Base-by-base conservation (phyloP, 164 flowering plant genomes). In the Magnolia kwangsiensis region DNA sequence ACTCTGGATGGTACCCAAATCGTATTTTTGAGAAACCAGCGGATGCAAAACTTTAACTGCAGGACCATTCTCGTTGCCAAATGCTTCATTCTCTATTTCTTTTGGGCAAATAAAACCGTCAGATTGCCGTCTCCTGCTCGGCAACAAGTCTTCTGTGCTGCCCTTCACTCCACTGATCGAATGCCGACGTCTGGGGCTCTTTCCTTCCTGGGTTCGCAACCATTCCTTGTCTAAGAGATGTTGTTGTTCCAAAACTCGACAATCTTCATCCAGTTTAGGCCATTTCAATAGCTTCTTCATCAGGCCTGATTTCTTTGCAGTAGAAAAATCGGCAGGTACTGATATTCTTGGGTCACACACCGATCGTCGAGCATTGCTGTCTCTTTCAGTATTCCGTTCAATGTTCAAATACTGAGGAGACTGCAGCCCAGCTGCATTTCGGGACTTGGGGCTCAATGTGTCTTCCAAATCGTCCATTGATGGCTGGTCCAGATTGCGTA, bases 111-210 rank as follows among this genome's bases (percentile, higher is more conserved):
- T 85, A 80, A 90, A 90, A 21, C 87, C 89, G 87, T 88, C 92
- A 70, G 98, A 93, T 75, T 89, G 94, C 81, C 97, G 86, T 81
- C 93, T 88, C 79, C 82, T 88, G 67, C 75, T 87, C 3, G 58
- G 74, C 13, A 74, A 63, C 59, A 83, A 29, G 67, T 94, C 94
- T 58, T 90, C 92, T 0, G 74, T 51, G 79, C 78, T 77, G 79
- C 77, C 86, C 65, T 88, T 88, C 6, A 85, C 72, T 80, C 97
- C 98, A 85, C 94, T 91, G 61, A 91, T 89, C 0, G 98, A 94
- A 68, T 94, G 97, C 77, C 98, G 89, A 80, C 98, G 80, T 72
- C 84, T 77, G 1, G 90, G 89, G 79, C 87, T 85, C 63, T 79
- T 82, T 19, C 58, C 80, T 64, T 88, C 91, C 74, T 79, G 88